These are phyloP conservation scores for Rhexocercosporidium sp. DNA, from an alignment of 2,329 filamentous ascomycete species.

Conservation along the genomic window DNA sequence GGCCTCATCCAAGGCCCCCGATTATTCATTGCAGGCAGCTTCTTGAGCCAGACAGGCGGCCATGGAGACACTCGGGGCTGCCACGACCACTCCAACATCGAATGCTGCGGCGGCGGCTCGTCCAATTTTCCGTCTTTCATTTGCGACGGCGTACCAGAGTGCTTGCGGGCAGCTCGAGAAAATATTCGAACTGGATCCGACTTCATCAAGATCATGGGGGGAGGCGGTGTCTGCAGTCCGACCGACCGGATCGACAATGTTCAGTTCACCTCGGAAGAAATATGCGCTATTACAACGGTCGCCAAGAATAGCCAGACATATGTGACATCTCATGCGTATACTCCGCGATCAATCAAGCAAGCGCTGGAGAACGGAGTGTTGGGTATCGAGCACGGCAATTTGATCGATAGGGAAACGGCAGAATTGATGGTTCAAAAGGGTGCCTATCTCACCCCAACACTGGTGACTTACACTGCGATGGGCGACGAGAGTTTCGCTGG, in stretches of 20 bases:
- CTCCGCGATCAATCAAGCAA: slow-evolving; percentile 57
- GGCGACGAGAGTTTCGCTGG: slow-evolving; percentile 48
- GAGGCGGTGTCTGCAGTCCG: slow-evolving; percentile 61
- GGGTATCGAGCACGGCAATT: slow-evolving; percentile 64
- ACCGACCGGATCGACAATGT: slow-evolving; percentile 58
- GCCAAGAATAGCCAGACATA: slow-evolving; percentile 55
- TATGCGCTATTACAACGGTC: slow-evolving; percentile 57
- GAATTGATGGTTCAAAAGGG: slow-evolving; percentile 54
- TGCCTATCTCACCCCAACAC: slow-evolving; percentile 58
- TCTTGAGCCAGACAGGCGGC: slow-evolving; percentile 62
- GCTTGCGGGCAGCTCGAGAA: slow-evolving; percentile 56
- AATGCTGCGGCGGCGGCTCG: slow-evolving; percentile 54
- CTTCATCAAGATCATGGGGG: slow-evolving; percentile 67
- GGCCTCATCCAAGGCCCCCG: slow-evolving; percentile 59
- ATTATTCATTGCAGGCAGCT: slow-evolving; percentile 59
- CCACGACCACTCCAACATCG: slow-evolving; percentile 46
- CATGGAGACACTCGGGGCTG: slow-evolving; percentile 57
- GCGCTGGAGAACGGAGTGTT: slow-evolving; percentile 58
- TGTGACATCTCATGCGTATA: slow-evolving; percentile 65
- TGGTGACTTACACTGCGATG: slow-evolving; percentile 58
- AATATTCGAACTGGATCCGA: slow-evolving; percentile 61
- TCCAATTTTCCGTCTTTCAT: slow-evolving; percentile 49
- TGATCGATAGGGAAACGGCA: slow-evolving; percentile 64
- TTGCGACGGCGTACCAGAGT: slow-evolving; percentile 60
- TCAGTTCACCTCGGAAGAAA: slow-evolving; percentile 63